A percentile compares a stretch with the other conserved stretches of the same genome.
phyloP scores from a whole-genome alignment of 352 stramenopile genomes.

The Globisporangium radiosum region DNA sequence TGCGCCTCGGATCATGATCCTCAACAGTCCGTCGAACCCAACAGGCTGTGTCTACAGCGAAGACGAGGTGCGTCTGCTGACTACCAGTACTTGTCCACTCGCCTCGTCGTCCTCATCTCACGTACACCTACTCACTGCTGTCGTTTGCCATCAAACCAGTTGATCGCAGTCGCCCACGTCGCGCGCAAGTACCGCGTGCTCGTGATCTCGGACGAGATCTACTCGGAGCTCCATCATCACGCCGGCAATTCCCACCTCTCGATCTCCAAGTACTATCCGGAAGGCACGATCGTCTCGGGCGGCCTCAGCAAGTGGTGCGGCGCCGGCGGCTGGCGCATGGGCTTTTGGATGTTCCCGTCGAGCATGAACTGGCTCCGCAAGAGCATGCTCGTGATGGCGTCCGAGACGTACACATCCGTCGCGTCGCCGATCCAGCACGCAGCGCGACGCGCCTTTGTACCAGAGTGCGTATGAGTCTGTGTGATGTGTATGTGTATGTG shows the following conservation, averaged over 20 bases:
- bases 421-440: slow-evolving; percentile 83
- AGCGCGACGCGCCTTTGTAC: slow-evolving; percentile 69
- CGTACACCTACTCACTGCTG: not conserved
- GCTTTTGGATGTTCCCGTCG: slow-evolving; percentile 81
- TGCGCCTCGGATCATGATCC: slow-evolving; percentile 76
- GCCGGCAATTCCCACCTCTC: slow-evolving; percentile 55
- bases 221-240: slow-evolving; percentile 81
- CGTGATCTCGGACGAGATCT: slow-evolving; percentile 88
- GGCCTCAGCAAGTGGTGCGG: slow-evolving; percentile 87
- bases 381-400: slow-evolving; percentile 87
- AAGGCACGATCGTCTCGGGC: slow-evolving; percentile 84
- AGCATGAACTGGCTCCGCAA: slow-evolving; percentile 76
- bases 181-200: slow-evolving; percentile 82
- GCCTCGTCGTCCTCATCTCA: not conserved
- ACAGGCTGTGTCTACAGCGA: slow-evolving; percentile 79
- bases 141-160: slow-evolving; percentile 2
- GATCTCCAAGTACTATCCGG: slow-evolving; percentile 81
- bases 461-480: slow-evolving; percentile 36
- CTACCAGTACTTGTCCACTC: no score
- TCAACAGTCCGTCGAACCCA: slow-evolving; percentile 84
- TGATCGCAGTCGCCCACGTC: slow-evolving; percentile 54
- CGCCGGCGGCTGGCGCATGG: slow-evolving; percentile 83
- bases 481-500: not conserved
- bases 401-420: slow-evolving; percentile 85
- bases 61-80: slow-evolving; percentile 36